Base-by-base conservation (phyloP, 371 early-diverging fungal genomes). In the Apophysomyces sp. region DNA sequence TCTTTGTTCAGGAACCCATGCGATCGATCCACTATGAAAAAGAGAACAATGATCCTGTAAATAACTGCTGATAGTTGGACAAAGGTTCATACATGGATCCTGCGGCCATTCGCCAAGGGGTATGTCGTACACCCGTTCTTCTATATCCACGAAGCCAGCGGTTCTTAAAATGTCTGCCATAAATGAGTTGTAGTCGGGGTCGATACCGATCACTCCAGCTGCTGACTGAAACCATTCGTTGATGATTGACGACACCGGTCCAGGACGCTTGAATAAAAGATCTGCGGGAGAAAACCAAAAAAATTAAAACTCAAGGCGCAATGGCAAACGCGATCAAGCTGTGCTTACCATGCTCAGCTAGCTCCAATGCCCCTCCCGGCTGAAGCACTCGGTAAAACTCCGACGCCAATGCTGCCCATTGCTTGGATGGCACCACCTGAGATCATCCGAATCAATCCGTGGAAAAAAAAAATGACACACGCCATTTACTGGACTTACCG, bases 321-420 rank as follows among this genome's bases (percentile, higher is more conserved):
- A 1, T 26, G 1, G 26, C n/a, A 49, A 26, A 49, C 26, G 9
- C 49, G 34, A 49, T 49, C 3, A 7, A 8, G 8, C 30, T 15
- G 11, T 13, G 24, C 28, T 44, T 68, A 68, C 74, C 63, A 36
- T 68, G 68, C 63, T 83, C 84, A 7, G 81, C 80, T 0, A 85
- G 36, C 40, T 85, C 82, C 27, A 85, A 63, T 62, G 72, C 75
- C 0, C 82, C 85, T 8, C 83, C 83, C 3, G 85, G 84, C 57
- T 79, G 82, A 1, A 68, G 41, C 9, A 85, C 62, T n/a, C 86
- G 60, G n/a, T 68, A 61, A 1, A 80, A 52, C 61, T 85, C 86
- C 7, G 26, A 8, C 18, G 81, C 18, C 7, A 79, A 63, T 5
- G 41, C 53, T 1, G 63, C 37, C 84, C 84, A 87, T 24, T 77